A percentile compares a stretch with the other conserved stretches of the same genome.
These are phyloP conservation scores for Trichoderma endophyticum DNA, from an alignment of 2,329 filamentous ascomycete genomes.

Conservation along the genomic window DNA sequence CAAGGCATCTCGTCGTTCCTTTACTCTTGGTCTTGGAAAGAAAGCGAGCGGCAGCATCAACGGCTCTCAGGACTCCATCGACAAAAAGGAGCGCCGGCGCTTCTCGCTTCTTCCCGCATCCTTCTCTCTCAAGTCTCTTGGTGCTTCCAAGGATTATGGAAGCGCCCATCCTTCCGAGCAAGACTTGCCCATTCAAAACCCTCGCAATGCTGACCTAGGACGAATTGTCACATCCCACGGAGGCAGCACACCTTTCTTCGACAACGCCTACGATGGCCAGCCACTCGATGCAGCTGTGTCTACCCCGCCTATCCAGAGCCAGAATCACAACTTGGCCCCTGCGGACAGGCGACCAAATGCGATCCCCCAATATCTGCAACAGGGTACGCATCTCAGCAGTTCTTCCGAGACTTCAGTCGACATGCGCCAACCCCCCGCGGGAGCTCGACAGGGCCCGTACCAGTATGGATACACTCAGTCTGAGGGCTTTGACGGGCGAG, in stretches of 20 bases:
- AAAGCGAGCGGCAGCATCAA: conserved; percentile 66
- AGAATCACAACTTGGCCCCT: conserved; percentile 41
- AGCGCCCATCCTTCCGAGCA: conserved; percentile 46
- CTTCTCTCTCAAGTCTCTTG: conserved; percentile 64
- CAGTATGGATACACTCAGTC: conserved; percentile 42
- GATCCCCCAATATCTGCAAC: conserved; percentile 46
- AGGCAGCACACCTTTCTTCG: conserved; percentile 39
- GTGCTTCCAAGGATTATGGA: conserved; percentile 50
- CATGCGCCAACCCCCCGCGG: conserved; percentile 40
- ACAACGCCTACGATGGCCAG: conserved; percentile 39
- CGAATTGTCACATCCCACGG: conserved; percentile 36
- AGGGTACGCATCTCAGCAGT: conserved; percentile 45
- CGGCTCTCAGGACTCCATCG: conserved; percentile 53
- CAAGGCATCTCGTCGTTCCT: conserved; percentile 62
- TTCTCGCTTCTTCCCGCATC: conserved; percentile 68
- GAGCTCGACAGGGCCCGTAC: conserved; percentile 41
- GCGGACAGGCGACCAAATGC: conserved; percentile 42
- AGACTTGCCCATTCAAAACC: conserved; percentile 51
- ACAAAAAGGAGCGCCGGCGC: conserved; percentile 59
- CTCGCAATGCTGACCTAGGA: conserved; percentile 27
- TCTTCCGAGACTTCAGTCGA: conserved; percentile 56
- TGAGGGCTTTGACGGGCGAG: conserved; percentile 42
- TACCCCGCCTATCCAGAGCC: conserved; percentile 34
- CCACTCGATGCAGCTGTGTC: conserved; percentile 33
- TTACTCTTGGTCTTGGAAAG: conserved; percentile 65